These are phyloP conservation scores for Spatholobus suberectus DNA, from an alignment of 306 rosid species.

Conservation along the genomic window DNA sequence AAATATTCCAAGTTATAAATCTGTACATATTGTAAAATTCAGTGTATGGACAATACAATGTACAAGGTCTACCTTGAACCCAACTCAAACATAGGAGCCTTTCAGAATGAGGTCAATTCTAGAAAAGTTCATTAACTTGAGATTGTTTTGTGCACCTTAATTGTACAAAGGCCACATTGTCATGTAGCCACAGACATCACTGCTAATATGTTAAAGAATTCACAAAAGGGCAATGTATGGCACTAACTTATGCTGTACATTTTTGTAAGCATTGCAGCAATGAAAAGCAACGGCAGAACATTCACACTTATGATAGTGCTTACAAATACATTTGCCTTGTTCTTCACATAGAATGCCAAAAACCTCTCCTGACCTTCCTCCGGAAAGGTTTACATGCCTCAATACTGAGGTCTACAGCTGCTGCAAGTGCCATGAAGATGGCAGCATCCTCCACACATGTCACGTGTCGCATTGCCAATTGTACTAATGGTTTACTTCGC, in stretches of 20 bases:
- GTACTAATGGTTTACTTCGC: conserved; percentile 77
- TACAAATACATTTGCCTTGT: conserved; percentile 22
- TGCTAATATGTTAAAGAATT: conserved; percentile 41
- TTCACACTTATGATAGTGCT: conserved; percentile 25
- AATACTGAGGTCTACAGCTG: conserved; percentile 85
- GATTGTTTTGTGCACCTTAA: conserved; percentile 25
- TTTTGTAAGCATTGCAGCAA: conserved; percentile 51
- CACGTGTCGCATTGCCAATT: conserved; percentile 86
- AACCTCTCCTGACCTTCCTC: conserved; percentile 65
- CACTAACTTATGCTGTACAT: conserved; percentile 59
- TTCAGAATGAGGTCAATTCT: conserved; percentile 15
- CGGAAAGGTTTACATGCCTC: conserved; percentile 87
- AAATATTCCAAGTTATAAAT: not conserved
- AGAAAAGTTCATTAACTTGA: conserved; percentile 32
- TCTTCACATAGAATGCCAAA: conserved; percentile 58
- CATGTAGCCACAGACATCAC: not conserved
- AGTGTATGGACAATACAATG: not conserved
- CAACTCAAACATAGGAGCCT: too few relatives aligned
- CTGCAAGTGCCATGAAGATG: conserved; percentile 94
- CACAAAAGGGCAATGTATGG: conserved; percentile 30
- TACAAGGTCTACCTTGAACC: not conserved
- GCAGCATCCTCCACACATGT: conserved; percentile 94
- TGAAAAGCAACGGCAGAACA: conserved; percentile 29
- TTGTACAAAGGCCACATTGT: conserved; percentile 38
- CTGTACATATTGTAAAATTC: not conserved